Evolutionary conservation across 2,329 filamentous ascomycete genomes (phyloP), one percentile per base, ranked within the genome.

Genomic region (Acrocalymma vagum): DNA sequence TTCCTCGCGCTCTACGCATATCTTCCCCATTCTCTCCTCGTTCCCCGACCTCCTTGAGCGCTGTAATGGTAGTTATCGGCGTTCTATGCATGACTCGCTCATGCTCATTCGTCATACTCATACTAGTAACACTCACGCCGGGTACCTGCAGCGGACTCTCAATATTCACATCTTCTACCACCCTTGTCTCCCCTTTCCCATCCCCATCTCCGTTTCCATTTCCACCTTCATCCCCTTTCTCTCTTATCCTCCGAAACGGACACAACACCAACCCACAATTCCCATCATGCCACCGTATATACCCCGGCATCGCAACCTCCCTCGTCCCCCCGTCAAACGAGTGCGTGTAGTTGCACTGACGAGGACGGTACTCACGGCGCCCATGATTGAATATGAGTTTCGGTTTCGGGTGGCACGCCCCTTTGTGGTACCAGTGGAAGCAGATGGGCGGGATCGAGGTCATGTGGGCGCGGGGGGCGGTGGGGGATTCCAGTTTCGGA

Each of bases 351-450:
- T 20, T 23, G 29, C 58, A 62, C 9, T 4, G 9, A 3, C 2
- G 5, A 2, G 6, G 2, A 14, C 16, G 13, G 9, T 35, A 46
- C 6, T 38, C 16, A 6, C 23, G 24, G 7, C 9, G 37, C n/a
- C n/a, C n/a, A n/a, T n/a, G n/a, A n/a, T n/a, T n/a, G n/a, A n/a
- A n/a, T n/a, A n/a, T n/a, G n/a, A n/a, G n/a, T n/a, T n/a, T n/a
- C n/a, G n/a, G n/a, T 9, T 30, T 50, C 7, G 46, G 49, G 2
- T 14, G 37, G 29, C 56, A 63, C 14, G 31, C 31, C 11, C 58
- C 53, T 18, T 54, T 38, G 31, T 62, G 60, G 26, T 60, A 62
- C 44, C 44, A 60, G 35, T 45, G 46, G 42, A 58, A 63, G 34
- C 58, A 62, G 27, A 58, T 45, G 8, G 22, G 24, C 9, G 38